Base-by-base conservation (phyloP, 2,329 filamentous ascomycete genomes). In the Trichophyton schoenleinii region DNA sequence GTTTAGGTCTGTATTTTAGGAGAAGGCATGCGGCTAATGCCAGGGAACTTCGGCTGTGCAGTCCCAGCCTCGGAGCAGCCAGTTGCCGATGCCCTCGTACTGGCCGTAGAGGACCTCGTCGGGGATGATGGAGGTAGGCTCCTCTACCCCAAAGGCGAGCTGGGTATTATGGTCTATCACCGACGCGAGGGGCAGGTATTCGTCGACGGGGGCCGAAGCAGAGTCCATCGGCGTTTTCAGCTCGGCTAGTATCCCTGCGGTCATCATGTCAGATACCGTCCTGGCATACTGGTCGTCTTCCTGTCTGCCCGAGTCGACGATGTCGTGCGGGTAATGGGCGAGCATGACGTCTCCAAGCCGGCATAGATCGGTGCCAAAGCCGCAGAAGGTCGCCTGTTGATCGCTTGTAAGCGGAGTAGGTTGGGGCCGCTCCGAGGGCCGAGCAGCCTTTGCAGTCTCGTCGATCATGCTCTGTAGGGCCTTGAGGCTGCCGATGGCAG, bases 61-160 rank as follows among this genome's bases (percentile, higher is more conserved):
- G 46, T 69, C 66, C 60, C 67, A 63, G 11, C 69, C 67, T 36
- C 66, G 65, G n/a, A 70, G 62, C 1, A 70, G 64, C 69, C 68
- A 70, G 46, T 69, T 67, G 5, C 69, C 69, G 60, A 70, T 70
- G 1, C 69, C 69, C 52, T 68, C 66, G 25, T 70, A 70, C 59
- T 69, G 67, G 42, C 64, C 61, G 42, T 66, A 64, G 28, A 68
- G 64, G 42, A 67, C 62, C 7, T 67, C 65, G 36, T 66, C 63
- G 8, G 62, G 42, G 8, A 67, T 60, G 6, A 64, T 64, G 2
- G 57, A 61, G 38, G 63, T 66, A 15, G 48, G 41, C n/a, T 60
- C 49, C 15, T 62, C 61, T 11, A 48, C 62, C 13, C 63, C 61
- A 15, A 61, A 28, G 2, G 57, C 13, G 11, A 63, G 60, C 6